A percentile compares a stretch with the other conserved stretches of the same genome.
Evolutionary conservation across 192 early-diverging fungal genomes (phyloP).

Genomic region (Chytriomyces sp.): DNA sequence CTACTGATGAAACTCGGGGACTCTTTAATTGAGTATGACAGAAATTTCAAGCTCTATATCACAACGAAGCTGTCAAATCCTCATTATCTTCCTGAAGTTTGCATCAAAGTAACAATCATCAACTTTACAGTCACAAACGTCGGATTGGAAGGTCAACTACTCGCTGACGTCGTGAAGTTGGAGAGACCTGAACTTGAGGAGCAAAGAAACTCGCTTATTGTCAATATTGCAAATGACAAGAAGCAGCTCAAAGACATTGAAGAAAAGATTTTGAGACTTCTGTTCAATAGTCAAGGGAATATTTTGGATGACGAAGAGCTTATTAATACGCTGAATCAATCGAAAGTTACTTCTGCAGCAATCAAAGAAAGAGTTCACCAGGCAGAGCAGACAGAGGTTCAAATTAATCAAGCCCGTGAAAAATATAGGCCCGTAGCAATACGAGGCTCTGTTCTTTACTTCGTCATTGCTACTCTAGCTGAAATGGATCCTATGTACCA

Average conservation of each 20-base stretch:
- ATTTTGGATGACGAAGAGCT: constrained; percentile 68
- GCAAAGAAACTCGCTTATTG: constrained; percentile 62
- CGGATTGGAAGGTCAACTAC: constrained; percentile 63
- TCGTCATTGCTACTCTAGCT: constrained; percentile 61
- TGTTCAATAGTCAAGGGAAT: constrained; percentile 67
- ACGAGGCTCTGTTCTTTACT: constrained; percentile 63
- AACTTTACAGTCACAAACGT: constrained; percentile 66
- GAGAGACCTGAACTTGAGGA: constrained; percentile 66
- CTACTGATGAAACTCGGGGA: constrained; percentile 64
- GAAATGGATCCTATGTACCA: constrained; percentile 69
- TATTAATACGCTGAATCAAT: constrained; percentile 65
- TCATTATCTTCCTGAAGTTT: constrained; percentile 65
- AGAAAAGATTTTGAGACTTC: constrained; percentile 62
- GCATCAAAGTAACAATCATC: constrained; percentile 69
- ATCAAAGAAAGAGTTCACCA: constrained; percentile 60
- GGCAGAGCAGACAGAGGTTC: constrained; percentile 57
- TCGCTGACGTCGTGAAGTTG: constrained; percentile 63
- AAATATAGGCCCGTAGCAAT: constrained; percentile 62
- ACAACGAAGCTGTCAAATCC: constrained; percentile 66
- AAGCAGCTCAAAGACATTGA: constrained; percentile 67
- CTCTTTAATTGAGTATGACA: constrained; percentile 63
- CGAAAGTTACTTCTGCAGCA: constrained; percentile 64
- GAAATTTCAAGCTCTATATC: constrained; percentile 67
- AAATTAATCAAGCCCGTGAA: constrained; percentile 61
- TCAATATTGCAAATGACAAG: constrained; percentile 62